Percentiles rank a stretch among this genome's conserved stretches.
phyloP scores from a whole-genome alignment of 768 basidiomycete genomes.

The Mycena alexandri region DNA sequence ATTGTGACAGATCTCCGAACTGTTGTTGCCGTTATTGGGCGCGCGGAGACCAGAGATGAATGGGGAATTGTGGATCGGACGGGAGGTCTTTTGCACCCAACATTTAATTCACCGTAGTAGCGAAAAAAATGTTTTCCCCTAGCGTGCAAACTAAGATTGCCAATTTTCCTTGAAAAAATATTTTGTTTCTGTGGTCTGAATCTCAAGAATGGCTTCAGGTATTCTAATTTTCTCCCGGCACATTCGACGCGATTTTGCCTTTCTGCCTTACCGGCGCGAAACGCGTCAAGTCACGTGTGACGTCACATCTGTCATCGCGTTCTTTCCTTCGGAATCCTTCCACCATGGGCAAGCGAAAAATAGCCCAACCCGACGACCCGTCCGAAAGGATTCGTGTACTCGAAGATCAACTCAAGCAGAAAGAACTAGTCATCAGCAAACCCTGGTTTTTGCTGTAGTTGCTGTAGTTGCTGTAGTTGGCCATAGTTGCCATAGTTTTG shows the following conservation, averaged over 20 bases:
- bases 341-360: too few species aligned
- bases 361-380: too few species aligned
- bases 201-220: neutral
- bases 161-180: neutral
- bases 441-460: too few species aligned
- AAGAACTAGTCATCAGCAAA: too few species aligned
- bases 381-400: too few species aligned
- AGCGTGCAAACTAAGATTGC: neutral
- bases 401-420: too few species aligned
- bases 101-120: slow-evolving; percentile 8
- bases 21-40: slow-evolving; percentile 32
- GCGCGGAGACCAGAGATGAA: too few species aligned
- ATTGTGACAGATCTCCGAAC: slow-evolving; percentile 24
- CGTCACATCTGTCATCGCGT: neutral
- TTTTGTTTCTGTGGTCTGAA: neutral
- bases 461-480: too few species aligned
- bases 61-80: slow-evolving; percentile 33
- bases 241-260: neutral
- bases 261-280: neutral
- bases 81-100: slow-evolving; percentile 1
- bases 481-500: too few species aligned
- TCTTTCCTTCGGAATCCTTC: neutral
- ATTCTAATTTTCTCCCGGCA: neutral
- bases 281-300: slow-evolving; percentile 2
- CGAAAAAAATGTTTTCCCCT: neutral